Percentiles rank a stretch among this genome's conserved stretches.
phyloP scores from a whole-genome alignment of 768 basidiomycete species.

The Panus rudis region DNA sequence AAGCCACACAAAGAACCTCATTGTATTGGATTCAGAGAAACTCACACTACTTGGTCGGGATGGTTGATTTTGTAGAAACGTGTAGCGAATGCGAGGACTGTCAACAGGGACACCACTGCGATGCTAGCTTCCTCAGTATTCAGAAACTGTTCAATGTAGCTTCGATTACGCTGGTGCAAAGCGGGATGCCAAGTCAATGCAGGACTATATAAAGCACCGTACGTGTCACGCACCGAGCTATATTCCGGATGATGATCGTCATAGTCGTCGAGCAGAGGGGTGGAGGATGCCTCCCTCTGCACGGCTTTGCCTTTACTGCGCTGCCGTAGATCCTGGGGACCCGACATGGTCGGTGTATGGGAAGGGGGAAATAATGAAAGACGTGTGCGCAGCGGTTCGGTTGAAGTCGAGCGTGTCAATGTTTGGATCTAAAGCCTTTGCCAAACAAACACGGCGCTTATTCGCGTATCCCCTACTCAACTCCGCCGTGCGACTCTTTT shows the following conservation, averaged over 20 bases:
- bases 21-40: constrained; percentile 12
- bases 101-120: constrained; percentile 55
- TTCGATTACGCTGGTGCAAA: constrained; percentile 42
- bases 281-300: neutral
- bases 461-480: neutral
- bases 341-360: constrained; percentile 11
- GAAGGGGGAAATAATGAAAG: no score
- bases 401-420: no score
- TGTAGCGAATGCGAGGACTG: constrained; percentile 70
- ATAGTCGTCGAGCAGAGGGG: neutral
- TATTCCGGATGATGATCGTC: constrained; percentile 9
- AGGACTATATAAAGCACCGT: neutral
- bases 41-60: constrained; percentile 92
- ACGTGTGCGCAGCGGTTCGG: no score
- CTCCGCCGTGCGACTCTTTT: neutral
- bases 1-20: no score
- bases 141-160: constrained; percentile 51
- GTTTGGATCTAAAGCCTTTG: no score
- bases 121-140: constrained; percentile 60
- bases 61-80: constrained; percentile 94
- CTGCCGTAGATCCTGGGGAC: constrained; percentile 11
- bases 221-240: constrained; percentile 12
- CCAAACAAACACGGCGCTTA: neutral
- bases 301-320: constrained; percentile 7
- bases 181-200: neutral